Conservation (phyloP, 768 basidiomycete species). For the Tulasnella sp. region DNA sequence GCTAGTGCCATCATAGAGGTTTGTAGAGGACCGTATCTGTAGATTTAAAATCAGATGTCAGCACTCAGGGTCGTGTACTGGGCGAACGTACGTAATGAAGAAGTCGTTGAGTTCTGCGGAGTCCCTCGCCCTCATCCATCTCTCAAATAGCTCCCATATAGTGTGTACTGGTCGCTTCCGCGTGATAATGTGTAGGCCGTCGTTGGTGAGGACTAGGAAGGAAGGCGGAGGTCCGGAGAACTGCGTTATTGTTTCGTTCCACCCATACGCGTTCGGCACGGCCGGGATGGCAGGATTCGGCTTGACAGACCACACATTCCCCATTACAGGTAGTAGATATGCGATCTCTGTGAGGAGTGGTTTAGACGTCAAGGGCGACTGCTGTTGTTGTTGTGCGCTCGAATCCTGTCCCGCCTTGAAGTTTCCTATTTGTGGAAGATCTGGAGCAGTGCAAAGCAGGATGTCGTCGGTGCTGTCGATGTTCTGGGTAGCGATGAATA, state of each 20-base stretch:
- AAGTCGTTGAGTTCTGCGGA: conserved; percentile 75
- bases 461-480: conserved; percentile 58
- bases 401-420: conserved; percentile 22
- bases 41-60: no score
- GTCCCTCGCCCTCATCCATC: conserved; percentile 38
- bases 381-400: conserved; percentile 8
- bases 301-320: conserved; percentile 68
- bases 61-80: no score
- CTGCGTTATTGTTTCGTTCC: conserved; percentile 73
- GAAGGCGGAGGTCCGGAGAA: conserved; percentile 62
- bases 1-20: conserved; percentile 86
- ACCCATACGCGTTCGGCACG: background rate
- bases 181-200: conserved; percentile 66
- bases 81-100: conserved; percentile 50
- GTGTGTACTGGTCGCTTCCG: conserved; percentile 82
- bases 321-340: conserved; percentile 63
- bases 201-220: conserved; percentile 82
- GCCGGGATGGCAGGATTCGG: conserved; percentile 38
- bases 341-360: conserved; percentile 69
- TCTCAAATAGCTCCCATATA: conserved; percentile 69
- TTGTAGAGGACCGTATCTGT: conserved; percentile 82
- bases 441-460: conserved; percentile 62
- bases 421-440: conserved; percentile 55
- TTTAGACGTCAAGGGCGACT: conserved; percentile 29
- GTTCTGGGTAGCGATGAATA: conserved; percentile 35